Evolutionary conservation across 495 filamentous ascomycete species (phyloP).

Genomic region (Tuber umbilicatum): DNA sequence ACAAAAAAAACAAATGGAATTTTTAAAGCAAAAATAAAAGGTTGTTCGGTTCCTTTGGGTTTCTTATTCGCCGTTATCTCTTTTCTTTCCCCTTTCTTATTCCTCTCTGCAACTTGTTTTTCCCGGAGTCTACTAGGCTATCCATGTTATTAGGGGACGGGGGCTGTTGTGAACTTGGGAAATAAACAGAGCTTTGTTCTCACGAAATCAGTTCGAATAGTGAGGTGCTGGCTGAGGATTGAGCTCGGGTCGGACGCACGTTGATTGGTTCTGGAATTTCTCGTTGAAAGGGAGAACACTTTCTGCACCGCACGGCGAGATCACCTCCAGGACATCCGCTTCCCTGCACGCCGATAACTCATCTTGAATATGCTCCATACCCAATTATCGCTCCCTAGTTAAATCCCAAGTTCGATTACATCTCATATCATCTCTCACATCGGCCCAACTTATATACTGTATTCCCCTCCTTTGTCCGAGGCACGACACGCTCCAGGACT

Average conservation of each 20-base stretch:
- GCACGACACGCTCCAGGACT: neutral
- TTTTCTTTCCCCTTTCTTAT: slow-evolving; percentile 12
- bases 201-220: neutral
- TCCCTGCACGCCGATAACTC: neutral
- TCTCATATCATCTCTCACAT: neutral
- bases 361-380: neutral
- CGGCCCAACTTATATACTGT: neutral
- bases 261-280: neutral
- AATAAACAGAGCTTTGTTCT: neutral
- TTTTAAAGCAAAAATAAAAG: slow-evolving; percentile 36
- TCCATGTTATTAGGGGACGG: neutral
- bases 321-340: neutral
- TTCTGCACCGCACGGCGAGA: neutral
- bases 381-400: neutral
- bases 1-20: slow-evolving; percentile 34
- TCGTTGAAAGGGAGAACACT: neutral
- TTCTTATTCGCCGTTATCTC: neutral
- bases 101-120: neutral
- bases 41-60: slow-evolving; percentile 11
- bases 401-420: neutral
- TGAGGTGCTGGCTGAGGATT: neutral
- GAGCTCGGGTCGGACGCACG: neutral
- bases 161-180: neutral
- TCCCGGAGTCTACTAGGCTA: neutral
- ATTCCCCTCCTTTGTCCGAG: neutral